These are phyloP conservation scores for Rhodotorula sp. DNA, from an alignment of 1,284 basidiomycete genomes.

Conservation along the genomic window DNA sequence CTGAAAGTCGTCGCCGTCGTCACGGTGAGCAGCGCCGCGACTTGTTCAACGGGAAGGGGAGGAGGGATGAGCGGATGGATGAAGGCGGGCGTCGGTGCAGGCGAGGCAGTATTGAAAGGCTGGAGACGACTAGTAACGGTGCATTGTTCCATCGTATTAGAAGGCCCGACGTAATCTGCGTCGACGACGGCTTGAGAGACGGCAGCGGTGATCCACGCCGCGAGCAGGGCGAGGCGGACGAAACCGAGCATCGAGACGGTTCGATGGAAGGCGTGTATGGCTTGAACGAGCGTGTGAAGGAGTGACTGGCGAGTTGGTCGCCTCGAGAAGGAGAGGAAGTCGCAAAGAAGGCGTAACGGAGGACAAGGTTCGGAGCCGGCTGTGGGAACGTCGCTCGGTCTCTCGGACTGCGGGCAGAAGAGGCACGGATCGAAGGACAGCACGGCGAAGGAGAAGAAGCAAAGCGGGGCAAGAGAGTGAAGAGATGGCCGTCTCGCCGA, in stretches of 20 bases:
- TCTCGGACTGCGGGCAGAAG: not conserved
- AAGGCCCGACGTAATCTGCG: too few species aligned
- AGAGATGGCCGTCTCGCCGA: too few species aligned
- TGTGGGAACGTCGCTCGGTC: not conserved
- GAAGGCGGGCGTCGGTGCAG: constrained; percentile 13
- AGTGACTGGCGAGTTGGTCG: not conserved
- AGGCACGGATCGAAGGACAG: not conserved
- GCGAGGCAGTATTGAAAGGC: constrained; percentile 6
- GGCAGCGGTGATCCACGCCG: not conserved
- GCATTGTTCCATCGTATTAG: not conserved
- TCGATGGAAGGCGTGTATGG: not conserved
- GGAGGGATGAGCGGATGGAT: constrained; percentile 2
- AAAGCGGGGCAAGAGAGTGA: not conserved
- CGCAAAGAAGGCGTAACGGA: not conserved
- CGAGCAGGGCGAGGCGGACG: not conserved
- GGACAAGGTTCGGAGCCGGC: not conserved
- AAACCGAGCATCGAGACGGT: not conserved
- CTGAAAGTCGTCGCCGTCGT: constrained; percentile 2
- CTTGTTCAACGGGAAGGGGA: not conserved
- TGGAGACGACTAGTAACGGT: not conserved
- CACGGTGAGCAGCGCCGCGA: constrained; percentile 2
- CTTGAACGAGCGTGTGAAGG: not conserved
- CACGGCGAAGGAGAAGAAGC: not conserved
- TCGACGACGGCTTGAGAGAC: not conserved
- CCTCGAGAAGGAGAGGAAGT: too few species aligned